Conservation (phyloP, 305 asterid genomes). For the Solanum hybrid region DNA sequence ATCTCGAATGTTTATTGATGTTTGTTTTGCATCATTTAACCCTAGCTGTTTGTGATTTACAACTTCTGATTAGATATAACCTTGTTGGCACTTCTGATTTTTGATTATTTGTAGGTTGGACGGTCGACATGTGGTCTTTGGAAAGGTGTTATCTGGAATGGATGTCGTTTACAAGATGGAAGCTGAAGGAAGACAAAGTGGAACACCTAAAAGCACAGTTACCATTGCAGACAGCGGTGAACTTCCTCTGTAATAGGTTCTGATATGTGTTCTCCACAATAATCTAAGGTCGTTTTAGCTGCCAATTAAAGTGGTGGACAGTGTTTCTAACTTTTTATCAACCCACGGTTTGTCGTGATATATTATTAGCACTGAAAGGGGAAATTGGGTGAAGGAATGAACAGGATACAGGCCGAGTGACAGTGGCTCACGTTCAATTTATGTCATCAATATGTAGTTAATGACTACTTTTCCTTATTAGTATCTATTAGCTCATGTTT, state of each 20-base stretch:
- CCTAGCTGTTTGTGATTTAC: neutral
- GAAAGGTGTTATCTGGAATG: constrained; percentile 95
- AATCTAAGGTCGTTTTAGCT: neutral
- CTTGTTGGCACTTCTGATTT: neutral
- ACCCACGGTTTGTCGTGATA: neutral
- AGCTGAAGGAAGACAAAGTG: constrained; percentile 86
- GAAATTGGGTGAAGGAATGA: neutral
- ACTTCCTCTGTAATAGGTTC: constrained; percentile 43
- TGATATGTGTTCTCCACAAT: neutral
- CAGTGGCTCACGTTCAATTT: neutral
- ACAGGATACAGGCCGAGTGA: neutral
- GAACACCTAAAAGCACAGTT: constrained; percentile 85
- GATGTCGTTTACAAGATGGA: constrained; percentile 86
- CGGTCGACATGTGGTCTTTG: constrained; percentile 87
- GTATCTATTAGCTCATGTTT: neutral
- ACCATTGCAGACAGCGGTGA: constrained; percentile 81
- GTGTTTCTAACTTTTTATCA: neutral
- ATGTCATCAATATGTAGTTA: neutral
- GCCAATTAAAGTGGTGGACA: neutral
- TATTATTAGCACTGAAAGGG: neutral
- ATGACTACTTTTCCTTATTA: neutral
- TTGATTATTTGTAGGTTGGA: constrained; percentile 55
- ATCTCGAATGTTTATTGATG: neutral
- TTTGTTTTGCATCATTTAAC: neutral
- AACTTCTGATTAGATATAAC: neutral